A percentile compares a stretch with the other conserved stretches of the same genome.
Evolutionary conservation across 192 early-diverging fungal genomes (phyloP).

Genomic region (Backusella tuberculispora): DNA sequence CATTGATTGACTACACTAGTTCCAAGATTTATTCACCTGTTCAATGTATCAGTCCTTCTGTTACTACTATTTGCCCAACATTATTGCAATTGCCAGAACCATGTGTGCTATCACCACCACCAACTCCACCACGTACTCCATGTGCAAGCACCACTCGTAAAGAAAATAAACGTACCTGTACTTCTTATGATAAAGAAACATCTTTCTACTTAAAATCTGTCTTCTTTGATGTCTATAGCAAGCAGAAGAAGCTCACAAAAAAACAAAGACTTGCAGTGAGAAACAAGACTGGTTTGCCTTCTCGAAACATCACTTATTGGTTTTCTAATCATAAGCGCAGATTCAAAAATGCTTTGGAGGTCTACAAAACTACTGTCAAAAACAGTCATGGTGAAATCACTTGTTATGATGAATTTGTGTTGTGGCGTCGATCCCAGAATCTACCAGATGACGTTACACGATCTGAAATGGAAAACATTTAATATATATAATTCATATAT

Average conservation of each 20-base stretch:
- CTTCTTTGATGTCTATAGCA: slow-evolving; percentile 33
- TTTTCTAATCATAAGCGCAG: slow-evolving; percentile 41
- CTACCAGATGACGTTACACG: slow-evolving; percentile 16
- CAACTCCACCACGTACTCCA: not conserved
- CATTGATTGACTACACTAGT: not conserved
- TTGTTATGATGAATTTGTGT: slow-evolving; percentile 12
- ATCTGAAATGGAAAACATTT: not conserved
- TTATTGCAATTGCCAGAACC: no score
- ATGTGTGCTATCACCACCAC: not conserved
- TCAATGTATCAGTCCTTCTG: not conserved
- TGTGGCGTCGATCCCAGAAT: not conserved
- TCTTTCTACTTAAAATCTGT: slow-evolving; percentile 24
- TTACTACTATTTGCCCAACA: not conserved
- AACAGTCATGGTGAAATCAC: slow-evolving; percentile 5
- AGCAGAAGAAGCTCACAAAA: slow-evolving; percentile 29
- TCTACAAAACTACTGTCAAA: not conserved
- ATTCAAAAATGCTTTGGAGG: slow-evolving; percentile 4
- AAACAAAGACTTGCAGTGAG: slow-evolving; percentile 19
- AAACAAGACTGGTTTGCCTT: slow-evolving; percentile 28
- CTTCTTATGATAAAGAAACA: slow-evolving; percentile 26
- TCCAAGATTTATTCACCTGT: not conserved
- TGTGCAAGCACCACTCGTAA: not conserved
- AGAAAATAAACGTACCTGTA: slow-evolving; percentile 15
- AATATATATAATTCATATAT: not conserved
- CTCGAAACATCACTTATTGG: slow-evolving; percentile 42